These are phyloP conservation scores for Oryza australiensis DNA, from an alignment of 176 grass and related monocot species.

Conservation along the genomic window DNA sequence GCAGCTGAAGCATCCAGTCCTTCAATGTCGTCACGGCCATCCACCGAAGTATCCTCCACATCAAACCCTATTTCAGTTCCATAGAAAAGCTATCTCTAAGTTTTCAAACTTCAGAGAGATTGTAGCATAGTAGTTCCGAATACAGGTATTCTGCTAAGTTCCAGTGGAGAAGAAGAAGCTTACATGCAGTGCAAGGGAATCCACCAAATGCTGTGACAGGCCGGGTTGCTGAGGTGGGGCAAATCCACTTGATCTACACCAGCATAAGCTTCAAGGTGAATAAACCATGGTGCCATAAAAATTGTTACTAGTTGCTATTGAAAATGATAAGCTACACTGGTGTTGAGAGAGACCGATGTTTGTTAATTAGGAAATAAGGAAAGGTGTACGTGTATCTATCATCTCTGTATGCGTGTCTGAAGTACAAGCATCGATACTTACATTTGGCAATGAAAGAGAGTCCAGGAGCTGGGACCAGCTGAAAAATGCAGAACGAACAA, in stretches of 20 bases:
- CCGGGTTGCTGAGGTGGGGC: slow-evolving; percentile 74
- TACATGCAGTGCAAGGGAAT: slow-evolving; percentile 93
- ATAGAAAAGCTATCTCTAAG: neutral
- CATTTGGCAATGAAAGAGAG: slow-evolving; percentile 91
- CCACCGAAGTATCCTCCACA: slow-evolving; percentile 65
- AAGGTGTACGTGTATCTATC: slow-evolving; percentile 19
- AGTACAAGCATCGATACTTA: slow-evolving; percentile 58
- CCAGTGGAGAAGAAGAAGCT: slow-evolving; percentile 16
- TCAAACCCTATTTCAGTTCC: slow-evolving; percentile 69
- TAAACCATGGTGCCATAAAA: slow-evolving; percentile 29
- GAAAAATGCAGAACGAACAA: slow-evolving; percentile 38
- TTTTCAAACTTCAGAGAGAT: slow-evolving; percentile 17
- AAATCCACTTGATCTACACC: slow-evolving; percentile 96
- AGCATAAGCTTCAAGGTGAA: slow-evolving; percentile 27
- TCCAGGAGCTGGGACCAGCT: slow-evolving; percentile 94
- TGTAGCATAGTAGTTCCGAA: neutral
- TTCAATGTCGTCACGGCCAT: slow-evolving; percentile 72
- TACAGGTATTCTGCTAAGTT: neutral
- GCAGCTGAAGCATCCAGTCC: slow-evolving; percentile 83
- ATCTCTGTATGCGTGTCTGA: neutral
- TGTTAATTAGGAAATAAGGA: slow-evolving; percentile 20
- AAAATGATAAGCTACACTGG: slow-evolving; percentile 28
- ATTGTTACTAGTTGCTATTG: neutral
- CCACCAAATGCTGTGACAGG: slow-evolving; percentile 85
- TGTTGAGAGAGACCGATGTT: slow-evolving; percentile 3